Evolutionary conservation across 1,139 yeast species (phyloP).

Genomic region (Suhomyces anneliseae): DNA sequence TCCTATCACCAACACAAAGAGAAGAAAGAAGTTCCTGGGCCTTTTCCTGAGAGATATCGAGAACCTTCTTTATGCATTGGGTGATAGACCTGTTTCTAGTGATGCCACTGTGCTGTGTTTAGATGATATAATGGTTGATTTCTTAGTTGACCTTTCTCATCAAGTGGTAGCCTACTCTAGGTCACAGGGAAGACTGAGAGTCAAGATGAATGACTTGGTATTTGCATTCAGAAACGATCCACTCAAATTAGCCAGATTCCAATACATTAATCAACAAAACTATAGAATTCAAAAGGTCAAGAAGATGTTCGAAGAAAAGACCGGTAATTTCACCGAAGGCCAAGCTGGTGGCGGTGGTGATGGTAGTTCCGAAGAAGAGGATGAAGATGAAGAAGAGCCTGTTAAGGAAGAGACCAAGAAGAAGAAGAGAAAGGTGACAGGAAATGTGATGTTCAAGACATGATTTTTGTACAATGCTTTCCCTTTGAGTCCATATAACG

Average conservation of each 20-base stretch:
- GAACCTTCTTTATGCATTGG: conserved; percentile 77
- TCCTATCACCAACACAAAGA: conserved; percentile 12
- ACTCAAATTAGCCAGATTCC: conserved; percentile 77
- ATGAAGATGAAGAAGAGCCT: conserved; percentile 15
- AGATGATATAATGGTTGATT: conserved; percentile 82
- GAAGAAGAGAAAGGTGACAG: conserved; percentile 15
- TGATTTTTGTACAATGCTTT: not conserved
- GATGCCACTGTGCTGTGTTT: conserved; percentile 75
- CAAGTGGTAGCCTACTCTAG: conserved; percentile 39
- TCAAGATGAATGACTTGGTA: conserved; percentile 84
- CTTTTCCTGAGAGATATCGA: conserved; percentile 68
- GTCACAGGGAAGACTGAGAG: conserved; percentile 59
- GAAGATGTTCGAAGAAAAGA: conserved; percentile 70
- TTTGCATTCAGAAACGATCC: conserved; percentile 84
- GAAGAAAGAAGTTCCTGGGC: conserved; percentile 35
- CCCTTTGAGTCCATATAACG: too few relatives aligned
- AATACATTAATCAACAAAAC: conserved; percentile 73
- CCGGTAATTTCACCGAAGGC: conserved; percentile 15
- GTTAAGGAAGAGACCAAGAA: conserved; percentile 11
- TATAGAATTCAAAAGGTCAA: conserved; percentile 77
- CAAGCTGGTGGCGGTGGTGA: conserved; percentile 9
- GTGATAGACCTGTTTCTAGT: conserved; percentile 78
- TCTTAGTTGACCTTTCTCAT: conserved; percentile 58
- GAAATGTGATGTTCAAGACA: conserved; percentile 12
- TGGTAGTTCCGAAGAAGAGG: conserved; percentile 16